Base-by-base conservation (phyloP, 805 yeast species). In the Candida morakotiae region DNA sequence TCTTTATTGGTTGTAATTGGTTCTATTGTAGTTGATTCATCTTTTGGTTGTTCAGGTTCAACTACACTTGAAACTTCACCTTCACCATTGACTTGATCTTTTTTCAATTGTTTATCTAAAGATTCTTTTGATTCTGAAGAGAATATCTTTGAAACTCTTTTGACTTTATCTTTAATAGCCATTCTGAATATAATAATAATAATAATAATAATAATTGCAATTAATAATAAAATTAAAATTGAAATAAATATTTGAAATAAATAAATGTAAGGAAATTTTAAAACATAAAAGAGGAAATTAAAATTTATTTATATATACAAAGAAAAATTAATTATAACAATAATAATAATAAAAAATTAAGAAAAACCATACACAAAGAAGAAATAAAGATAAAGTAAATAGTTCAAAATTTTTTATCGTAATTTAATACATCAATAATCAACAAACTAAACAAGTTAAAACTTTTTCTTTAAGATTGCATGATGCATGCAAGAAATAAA, bases 151-250 rank as follows among this genome's bases (percentile, higher is more conserved):
- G 67, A 62, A 17, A 61, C 62, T 57, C 69, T 62, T 53, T 56
- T 62, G 37, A 62, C 60, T 50, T 46, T 62, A 42, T 62, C 64
- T 46, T 60, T 60, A 40, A 62, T 56, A 45, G 64, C 64, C 68
- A 62, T 62, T 40, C 18, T 48, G n/a, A 28, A 17, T 29, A 5
- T 5, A 11, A 16, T 4, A 28, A 30, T 24, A 24, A 26, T 26
- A 5, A 16, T 4, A 26, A 26, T 14, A 13, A 26, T 9, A 26
- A 14, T 5, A 9, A 15, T 3, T 5, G 10, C 16, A 21, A 21
- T 9, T 14, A 15, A 31, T 9, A 22, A 29, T 6, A 27, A 27
- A 18, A 14, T 19, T 19, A n/a, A 29, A 18, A n/a, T 19, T 19
- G 10, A 29, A 19, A 20, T 5, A 14, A 20, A n/a, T 17, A 21